phyloP scores from a whole-genome alignment of 1,284 basidiomycete species.

The Fomitopsis schrenkii region DNA sequence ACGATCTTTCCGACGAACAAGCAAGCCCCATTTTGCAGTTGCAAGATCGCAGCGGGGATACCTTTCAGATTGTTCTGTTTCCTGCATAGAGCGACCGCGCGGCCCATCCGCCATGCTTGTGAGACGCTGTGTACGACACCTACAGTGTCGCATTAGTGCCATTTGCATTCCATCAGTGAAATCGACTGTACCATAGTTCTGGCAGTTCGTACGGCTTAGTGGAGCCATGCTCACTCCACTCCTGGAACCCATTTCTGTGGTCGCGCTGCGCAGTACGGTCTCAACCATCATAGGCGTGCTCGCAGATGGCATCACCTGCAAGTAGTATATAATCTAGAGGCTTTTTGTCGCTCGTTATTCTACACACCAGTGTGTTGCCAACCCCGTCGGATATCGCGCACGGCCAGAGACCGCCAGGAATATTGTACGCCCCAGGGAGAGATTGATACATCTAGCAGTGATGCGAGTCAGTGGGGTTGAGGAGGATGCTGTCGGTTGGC shows the following conservation, averaged over 20 bases:
- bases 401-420: conserved; percentile 35
- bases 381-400: conserved; percentile 43
- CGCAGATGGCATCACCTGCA: conserved; percentile 26
- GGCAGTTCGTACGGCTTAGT: conserved; percentile 29
- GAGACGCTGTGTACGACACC: conserved; percentile 43
- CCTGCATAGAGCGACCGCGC: conserved; percentile 28
- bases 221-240: conserved; percentile 41
- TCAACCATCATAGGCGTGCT: conserved; percentile 26
- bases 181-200: conserved; percentile 29
- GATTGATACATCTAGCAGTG: conserved; percentile 27
- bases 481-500: conserved; percentile 9
- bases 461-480: not conserved
- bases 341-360: not conserved
- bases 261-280: conserved; percentile 25
- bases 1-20: conserved; percentile 53
- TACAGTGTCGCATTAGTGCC: not conserved
- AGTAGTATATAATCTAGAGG: not conserved
- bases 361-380: conserved; percentile 34
- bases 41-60: conserved; percentile 46
- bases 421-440: conserved; percentile 37
- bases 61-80: conserved; percentile 34
- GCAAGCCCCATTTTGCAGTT: conserved; percentile 44
- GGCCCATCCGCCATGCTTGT: conserved; percentile 51
- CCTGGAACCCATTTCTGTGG: conserved; percentile 39
- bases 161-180: too few relatives aligned